phyloP scores from a whole-genome alignment of 805 yeast species.

The Yarrowia hollandica region DNA sequence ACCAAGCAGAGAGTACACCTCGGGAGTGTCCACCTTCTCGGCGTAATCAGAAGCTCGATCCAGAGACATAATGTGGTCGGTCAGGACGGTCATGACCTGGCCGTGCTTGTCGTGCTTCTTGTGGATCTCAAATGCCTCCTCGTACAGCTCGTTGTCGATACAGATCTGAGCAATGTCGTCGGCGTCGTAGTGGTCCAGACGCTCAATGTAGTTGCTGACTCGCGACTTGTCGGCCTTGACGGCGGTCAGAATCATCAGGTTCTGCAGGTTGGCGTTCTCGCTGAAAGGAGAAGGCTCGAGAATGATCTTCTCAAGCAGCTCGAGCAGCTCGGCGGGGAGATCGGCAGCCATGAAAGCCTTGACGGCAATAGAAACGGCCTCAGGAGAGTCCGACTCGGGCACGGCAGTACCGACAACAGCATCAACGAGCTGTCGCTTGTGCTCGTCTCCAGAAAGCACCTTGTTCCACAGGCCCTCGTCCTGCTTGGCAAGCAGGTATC shows the following conservation, averaged over 20 bases:
- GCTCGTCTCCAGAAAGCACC: conserved; percentile 76
- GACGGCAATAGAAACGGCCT: conserved; percentile 89
- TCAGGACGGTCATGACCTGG: conserved; percentile 85
- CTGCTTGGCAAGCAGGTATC: conserved; percentile 87
- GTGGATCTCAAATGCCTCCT: conserved; percentile 93
- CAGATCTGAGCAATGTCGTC: conserved; percentile 91
- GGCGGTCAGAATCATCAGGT: conserved; percentile 88
- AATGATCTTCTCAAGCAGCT: conserved; percentile 91
- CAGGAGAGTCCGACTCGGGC: conserved; percentile 90
- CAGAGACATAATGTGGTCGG: conserved; percentile 88
- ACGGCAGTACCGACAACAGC: conserved; percentile 95
- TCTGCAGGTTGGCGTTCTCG: conserved; percentile 93
- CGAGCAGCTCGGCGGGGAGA: conserved; percentile 88
- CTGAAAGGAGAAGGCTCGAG: conserved; percentile 96
- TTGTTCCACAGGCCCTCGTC: conserved; percentile 78
- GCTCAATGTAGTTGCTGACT: conserved; percentile 80
- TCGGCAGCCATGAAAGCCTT: conserved; percentile 96
- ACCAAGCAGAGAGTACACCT: conserved; percentile 93
- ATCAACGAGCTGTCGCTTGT: conserved; percentile 88
- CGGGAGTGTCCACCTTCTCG: conserved; percentile 81
- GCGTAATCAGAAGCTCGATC: conserved; percentile 95
- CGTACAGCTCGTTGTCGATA: conserved; percentile 81
- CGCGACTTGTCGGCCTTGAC: conserved; percentile 90
- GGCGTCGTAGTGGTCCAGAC: conserved; percentile 87
- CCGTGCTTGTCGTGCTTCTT: conserved; percentile 74